These are phyloP conservation scores for Cystobasidium slooffiae DNA, from an alignment of 1,284 basidiomycete genomes.

Conservation along the genomic window DNA sequence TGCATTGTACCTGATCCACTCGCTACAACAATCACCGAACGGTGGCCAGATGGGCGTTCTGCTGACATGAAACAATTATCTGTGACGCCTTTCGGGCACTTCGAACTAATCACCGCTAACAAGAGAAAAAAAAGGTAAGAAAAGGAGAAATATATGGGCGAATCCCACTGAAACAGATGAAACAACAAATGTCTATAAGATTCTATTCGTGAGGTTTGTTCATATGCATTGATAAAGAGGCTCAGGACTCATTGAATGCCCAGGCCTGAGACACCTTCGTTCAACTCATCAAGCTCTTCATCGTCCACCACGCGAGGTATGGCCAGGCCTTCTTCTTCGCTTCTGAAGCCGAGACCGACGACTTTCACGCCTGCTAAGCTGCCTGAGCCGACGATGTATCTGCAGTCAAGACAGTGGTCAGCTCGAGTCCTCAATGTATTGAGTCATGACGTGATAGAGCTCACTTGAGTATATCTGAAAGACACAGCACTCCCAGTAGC, in stretches of 20 bases:
- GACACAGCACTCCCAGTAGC: constrained; percentile 28
- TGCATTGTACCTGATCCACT: too few relatives aligned
- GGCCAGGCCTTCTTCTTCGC: constrained; percentile 41
- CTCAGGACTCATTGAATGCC: too few relatives aligned
- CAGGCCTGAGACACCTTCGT: constrained; percentile 37
- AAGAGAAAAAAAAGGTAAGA: too few relatives aligned
- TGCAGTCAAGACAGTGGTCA: not conserved
- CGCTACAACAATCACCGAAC: too few relatives aligned
- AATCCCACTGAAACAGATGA: not conserved
- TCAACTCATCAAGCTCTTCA: constrained; percentile 39
- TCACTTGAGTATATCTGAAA: constrained; percentile 41
- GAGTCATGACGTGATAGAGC: not conserved
- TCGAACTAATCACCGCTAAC: constrained; percentile 1
- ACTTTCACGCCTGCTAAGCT: constrained; percentile 41
- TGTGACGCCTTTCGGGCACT: not conserved
- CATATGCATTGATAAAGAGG: too few relatives aligned
- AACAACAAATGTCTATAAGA: not conserved
- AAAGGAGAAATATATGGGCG: not conserved
- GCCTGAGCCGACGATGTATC: constrained; percentile 40
- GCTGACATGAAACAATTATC: too few relatives aligned
- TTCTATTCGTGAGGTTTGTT: not conserved
- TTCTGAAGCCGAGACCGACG: constrained; percentile 40
- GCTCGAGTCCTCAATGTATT: not conserved
- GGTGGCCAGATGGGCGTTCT: too few relatives aligned
- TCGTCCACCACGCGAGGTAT: constrained; percentile 41